Percentiles rank a stretch among this genome's conserved stretches.
Conservation (phyloP, 2,329 filamentous ascomycete species). For the Anthostomella pinea region DNA sequence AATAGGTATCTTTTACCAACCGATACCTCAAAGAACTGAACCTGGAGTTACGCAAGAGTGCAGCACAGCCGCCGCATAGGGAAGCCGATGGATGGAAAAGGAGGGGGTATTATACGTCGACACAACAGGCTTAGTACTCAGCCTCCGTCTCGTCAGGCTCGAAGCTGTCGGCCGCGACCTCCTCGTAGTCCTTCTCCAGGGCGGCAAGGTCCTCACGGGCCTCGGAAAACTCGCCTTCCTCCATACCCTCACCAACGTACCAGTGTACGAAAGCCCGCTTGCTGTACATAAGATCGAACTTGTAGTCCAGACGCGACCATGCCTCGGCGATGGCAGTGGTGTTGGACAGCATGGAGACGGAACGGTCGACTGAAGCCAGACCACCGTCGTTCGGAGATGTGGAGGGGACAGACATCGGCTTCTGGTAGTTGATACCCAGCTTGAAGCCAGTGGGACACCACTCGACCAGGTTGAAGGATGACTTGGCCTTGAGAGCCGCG, state of each 20-base stretch:
- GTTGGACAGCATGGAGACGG: slow-evolving; percentile 71
- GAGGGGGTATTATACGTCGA: slow-evolving; percentile 29
- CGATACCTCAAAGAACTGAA: slow-evolving; percentile 12
- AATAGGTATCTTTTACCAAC: slow-evolving; percentile 12
- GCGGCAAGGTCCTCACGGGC: slow-evolving; percentile 83
- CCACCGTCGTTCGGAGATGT: slow-evolving; percentile 53
- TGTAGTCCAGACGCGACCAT: slow-evolving; percentile 70
- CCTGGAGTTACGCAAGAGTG: slow-evolving; percentile 10
- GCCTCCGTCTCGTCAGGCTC: slow-evolving; percentile 61
- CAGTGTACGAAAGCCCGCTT: slow-evolving; percentile 75
- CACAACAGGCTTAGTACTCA: slow-evolving; percentile 68
- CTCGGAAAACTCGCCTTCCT: slow-evolving; percentile 87
- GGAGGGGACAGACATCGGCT: slow-evolving; percentile 57
- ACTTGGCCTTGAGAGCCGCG: slow-evolving; percentile 65
- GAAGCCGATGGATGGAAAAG: slow-evolving; percentile 11
- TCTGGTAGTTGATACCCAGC: slow-evolving; percentile 73
- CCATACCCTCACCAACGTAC: slow-evolving; percentile 89
- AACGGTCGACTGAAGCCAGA: slow-evolving; percentile 60
- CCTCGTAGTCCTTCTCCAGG: slow-evolving; percentile 83
- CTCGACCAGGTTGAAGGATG: slow-evolving; percentile 71
- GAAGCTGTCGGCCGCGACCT: slow-evolving; percentile 73
- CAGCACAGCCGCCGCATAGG: slow-evolving; percentile 4
- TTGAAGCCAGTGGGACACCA: slow-evolving; percentile 77
- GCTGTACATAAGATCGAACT: slow-evolving; percentile 77
- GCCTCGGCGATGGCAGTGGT: slow-evolving; percentile 72